These are phyloP conservation scores for Hypomyces perniciosus DNA, from an alignment of 2,329 filamentous ascomycete species.

Conservation along the genomic window DNA sequence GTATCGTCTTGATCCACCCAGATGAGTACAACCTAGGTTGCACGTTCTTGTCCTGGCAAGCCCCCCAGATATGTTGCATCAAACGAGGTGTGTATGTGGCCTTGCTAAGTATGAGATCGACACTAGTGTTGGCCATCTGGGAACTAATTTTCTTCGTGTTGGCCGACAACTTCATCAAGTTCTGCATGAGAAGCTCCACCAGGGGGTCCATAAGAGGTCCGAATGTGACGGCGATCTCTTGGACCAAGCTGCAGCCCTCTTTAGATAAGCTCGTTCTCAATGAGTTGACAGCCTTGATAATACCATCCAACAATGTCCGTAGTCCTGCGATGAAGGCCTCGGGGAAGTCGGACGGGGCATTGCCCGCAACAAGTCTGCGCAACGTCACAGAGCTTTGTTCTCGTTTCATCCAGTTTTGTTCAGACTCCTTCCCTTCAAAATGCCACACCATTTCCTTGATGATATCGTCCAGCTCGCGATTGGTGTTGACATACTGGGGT, in stretches of 20 bases:
- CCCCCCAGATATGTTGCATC: constrained; percentile 77
- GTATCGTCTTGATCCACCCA: constrained; percentile 76
- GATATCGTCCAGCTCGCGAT: constrained; percentile 81
- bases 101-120: constrained; percentile 74
- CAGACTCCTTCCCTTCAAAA: constrained; percentile 85
- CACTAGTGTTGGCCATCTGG: constrained; percentile 71
- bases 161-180: constrained; percentile 81
- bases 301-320: constrained; percentile 74
- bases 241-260: constrained; percentile 75
- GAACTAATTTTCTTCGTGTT: constrained; percentile 90
- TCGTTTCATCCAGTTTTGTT: constrained; percentile 84
- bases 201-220: constrained; percentile 78
- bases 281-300: constrained; percentile 78
- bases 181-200: constrained; percentile 85
- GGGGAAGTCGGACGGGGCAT: constrained; percentile 71
- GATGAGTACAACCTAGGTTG: constrained; percentile 74
- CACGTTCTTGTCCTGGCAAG: constrained; percentile 89
- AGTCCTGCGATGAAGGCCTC: constrained; percentile 64
- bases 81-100: constrained; percentile 75
- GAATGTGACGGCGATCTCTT: constrained; percentile 72
- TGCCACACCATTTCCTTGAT: constrained; percentile 72
- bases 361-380: constrained; percentile 74
- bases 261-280: constrained; percentile 85
- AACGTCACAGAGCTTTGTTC: constrained; percentile 76
- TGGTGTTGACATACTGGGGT: constrained; percentile 75